Conservation (phyloP, 192 early-diverging fungal species). For the Backusella macrospora region DNA sequence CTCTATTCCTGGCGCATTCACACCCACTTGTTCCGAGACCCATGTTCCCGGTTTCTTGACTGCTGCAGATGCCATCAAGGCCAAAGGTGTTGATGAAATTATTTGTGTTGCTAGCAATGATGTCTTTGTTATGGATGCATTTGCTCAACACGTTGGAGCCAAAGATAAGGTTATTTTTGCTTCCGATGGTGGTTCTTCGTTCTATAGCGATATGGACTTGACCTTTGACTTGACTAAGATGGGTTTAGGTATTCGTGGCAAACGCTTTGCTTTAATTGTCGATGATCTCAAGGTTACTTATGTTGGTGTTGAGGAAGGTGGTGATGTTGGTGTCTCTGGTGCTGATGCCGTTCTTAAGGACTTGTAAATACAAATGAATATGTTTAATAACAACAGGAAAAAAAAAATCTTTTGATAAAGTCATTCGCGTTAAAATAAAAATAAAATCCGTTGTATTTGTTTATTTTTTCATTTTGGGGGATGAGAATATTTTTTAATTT, state of each 20-base stretch:
- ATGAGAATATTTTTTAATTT: not conserved
- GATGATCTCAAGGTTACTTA: slow-evolving; percentile 56
- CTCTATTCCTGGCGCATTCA: slow-evolving; percentile 62
- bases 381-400: not conserved
- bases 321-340: slow-evolving; percentile 12
- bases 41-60: slow-evolving; percentile 59
- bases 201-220: slow-evolving; percentile 52
- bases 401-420: not conserved
- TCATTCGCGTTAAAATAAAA: not conserved
- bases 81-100: slow-evolving; percentile 59
- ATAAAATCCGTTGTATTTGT: not conserved
- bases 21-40: slow-evolving; percentile 59
- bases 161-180: slow-evolving; percentile 51
- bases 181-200: slow-evolving; percentile 55
- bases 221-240: slow-evolving; percentile 57
- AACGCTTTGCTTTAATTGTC: slow-evolving; percentile 58
- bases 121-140: slow-evolving; percentile 67
- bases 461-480: slow-evolving; percentile 3
- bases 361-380: slow-evolving; percentile 23
- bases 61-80: slow-evolving; percentile 45
- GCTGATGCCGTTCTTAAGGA: slow-evolving; percentile 23
- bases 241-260: slow-evolving; percentile 55
- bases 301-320: slow-evolving; percentile 50
- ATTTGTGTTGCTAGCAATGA: slow-evolving; percentile 52
- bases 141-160: slow-evolving; percentile 43